Conservation (phyloP, 2,329 filamentous ascomycete genomes). For the Lecanosticta acicola region DNA sequence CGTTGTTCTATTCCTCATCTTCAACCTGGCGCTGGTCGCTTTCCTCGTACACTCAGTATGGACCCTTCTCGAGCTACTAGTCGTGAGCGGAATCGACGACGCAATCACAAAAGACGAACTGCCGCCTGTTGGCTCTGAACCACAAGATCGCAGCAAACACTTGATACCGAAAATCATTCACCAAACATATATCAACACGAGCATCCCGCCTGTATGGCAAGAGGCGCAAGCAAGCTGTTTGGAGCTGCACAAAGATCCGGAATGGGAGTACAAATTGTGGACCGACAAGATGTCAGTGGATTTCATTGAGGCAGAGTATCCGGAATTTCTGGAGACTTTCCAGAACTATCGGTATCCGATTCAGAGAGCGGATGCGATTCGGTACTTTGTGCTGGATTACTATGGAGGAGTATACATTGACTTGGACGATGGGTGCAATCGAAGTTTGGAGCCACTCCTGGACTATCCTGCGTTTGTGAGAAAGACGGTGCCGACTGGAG, state of each 20-base stretch:
- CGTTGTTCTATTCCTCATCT: conserved; percentile 57
- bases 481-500: conserved; percentile 68
- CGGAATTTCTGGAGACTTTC: conserved; percentile 65
- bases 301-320: conserved; percentile 68
- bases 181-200: conserved; percentile 68
- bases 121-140: conserved; percentile 57
- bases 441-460: conserved; percentile 59
- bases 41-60: conserved; percentile 63
- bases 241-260: conserved; percentile 50
- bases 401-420: conserved; percentile 80
- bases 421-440: conserved; percentile 65
- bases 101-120: conserved; percentile 62
- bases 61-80: conserved; percentile 64
- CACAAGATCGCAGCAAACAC: conserved; percentile 39
- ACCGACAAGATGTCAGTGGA: conserved; percentile 63
- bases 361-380: conserved; percentile 68
- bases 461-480: conserved; percentile 65
- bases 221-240: conserved; percentile 61
- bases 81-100: conserved; percentile 62
- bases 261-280: conserved; percentile 79
- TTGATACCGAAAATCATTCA: conserved; percentile 73
- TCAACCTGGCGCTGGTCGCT: conserved; percentile 58
- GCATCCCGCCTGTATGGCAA: conserved; percentile 61
- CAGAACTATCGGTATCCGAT: conserved; percentile 69
- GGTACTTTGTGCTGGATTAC: conserved; percentile 72